Percentiles rank a stretch among this genome's conserved stretches.
phyloP scores from a whole-genome alignment of 495 filamentous ascomycete species.

The Staphylotrichum tortipilum region DNA sequence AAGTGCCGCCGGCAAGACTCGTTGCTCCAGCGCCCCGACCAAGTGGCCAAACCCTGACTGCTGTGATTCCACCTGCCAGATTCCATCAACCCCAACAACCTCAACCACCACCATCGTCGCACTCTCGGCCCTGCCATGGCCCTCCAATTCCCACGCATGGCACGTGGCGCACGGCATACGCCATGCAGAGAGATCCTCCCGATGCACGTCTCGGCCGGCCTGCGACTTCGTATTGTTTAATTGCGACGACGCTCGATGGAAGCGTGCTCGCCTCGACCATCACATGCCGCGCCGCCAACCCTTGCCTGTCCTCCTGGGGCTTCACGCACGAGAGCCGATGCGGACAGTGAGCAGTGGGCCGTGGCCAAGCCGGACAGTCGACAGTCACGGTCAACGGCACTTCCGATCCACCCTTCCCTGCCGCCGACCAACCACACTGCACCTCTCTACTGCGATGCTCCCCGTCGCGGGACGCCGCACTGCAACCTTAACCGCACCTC shows the following conservation, averaged over 20 bases:
- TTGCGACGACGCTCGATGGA: not conserved
- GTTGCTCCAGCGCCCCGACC: too few species aligned
- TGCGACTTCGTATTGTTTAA: not conserved
- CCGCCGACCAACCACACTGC: not conserved
- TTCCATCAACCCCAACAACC: too few species aligned
- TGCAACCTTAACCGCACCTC: not conserved
- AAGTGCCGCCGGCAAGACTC: too few species aligned
- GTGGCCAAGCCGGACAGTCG: too few species aligned
- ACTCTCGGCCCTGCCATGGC: too few species aligned
- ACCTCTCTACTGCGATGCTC: not conserved
- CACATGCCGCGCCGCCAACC: not conserved
- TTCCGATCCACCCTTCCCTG: constrained; percentile 6
- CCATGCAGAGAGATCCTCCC: not conserved
- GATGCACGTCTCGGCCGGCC: not conserved
- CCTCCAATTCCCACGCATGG: not conserved
- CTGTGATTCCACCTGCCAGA: too few species aligned
- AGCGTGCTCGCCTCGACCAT: not conserved
- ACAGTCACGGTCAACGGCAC: not conserved
- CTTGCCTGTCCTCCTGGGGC: too few species aligned
- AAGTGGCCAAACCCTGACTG: too few species aligned
- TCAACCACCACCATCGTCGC: too few species aligned
- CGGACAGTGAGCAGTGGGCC: too few species aligned
- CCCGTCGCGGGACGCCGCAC: not conserved
- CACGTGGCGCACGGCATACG: not conserved
- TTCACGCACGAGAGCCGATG: too few species aligned